Conservation (phyloP, 2,329 filamentous ascomycete species). For the Dactylellina cionopaga region DNA sequence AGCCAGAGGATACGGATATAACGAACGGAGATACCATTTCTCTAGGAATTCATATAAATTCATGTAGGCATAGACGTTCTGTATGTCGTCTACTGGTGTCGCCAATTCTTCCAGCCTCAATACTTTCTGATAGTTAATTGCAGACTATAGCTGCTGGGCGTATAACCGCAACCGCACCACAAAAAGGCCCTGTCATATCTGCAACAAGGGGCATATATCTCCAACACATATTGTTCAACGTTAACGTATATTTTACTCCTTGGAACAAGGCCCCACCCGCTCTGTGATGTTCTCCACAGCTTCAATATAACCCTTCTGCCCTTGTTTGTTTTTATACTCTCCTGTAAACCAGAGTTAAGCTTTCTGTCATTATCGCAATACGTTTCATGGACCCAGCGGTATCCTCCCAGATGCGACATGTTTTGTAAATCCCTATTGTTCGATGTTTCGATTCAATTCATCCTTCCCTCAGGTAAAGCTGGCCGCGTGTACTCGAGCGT, state of each 20-base stretch:
- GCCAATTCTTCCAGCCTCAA: too few species aligned
- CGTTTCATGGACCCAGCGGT: conserved; percentile 20
- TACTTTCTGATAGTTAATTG: too few species aligned
- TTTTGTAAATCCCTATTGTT: conserved; percentile 1
- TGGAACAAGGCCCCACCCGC: conserved; percentile 32
- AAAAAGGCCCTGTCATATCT: conserved; percentile 11
- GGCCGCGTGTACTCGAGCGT: too few species aligned
- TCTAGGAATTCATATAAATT: too few species aligned
- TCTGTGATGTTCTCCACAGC: too few species aligned
- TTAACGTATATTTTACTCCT: conserved; percentile 30
- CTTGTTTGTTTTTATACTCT: not conserved
- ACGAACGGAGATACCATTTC: too few species aligned
- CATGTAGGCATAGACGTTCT: too few species aligned
- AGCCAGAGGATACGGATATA: too few species aligned
- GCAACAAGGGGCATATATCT: conserved; percentile 37
- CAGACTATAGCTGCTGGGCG: too few species aligned
- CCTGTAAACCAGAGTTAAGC: not conserved
- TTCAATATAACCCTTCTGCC: not conserved
- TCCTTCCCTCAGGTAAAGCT: not conserved
- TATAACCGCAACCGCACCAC: conserved; percentile 5
- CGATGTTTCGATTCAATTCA: conserved; percentile 10
- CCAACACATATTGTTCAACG: conserved; percentile 42
- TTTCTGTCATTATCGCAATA: conserved; percentile 8
- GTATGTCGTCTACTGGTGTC: too few species aligned
- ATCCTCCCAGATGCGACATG: conserved; percentile 18